phyloP scores from a whole-genome alignment of 352 stramenopile genomes.

The Pythium grandisporangium region DNA sequence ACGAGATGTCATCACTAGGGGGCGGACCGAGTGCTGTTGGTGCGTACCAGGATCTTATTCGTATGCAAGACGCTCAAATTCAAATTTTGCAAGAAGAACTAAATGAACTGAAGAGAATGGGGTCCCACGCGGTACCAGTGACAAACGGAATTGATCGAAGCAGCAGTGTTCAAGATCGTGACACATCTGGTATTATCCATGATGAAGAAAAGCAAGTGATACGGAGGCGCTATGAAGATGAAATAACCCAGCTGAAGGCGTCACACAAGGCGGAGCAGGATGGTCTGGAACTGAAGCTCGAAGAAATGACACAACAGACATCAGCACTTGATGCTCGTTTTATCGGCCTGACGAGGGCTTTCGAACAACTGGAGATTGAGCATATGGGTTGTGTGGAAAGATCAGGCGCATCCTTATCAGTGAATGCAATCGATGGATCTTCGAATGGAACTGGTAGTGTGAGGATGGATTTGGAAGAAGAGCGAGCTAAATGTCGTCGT shows the following conservation, averaged over 20 bases:
- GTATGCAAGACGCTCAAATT: slow-evolving; percentile 72
- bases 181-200: slow-evolving; percentile 1
- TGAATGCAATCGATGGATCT: neutral
- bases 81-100: slow-evolving; percentile 35
- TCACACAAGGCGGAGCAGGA: slow-evolving; percentile 18
- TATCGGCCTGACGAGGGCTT: slow-evolving; percentile 33
- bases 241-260: slow-evolving; percentile 2
- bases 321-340: slow-evolving; percentile 29
- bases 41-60: slow-evolving; percentile 74
- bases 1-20: neutral
- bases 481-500: slow-evolving; percentile 11
- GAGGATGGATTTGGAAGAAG: slow-evolving; percentile 23
- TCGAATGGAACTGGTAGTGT: slow-evolving; percentile 5
- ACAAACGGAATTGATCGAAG: neutral
- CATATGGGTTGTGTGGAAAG: slow-evolving; percentile 13
- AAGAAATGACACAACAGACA: slow-evolving; percentile 14
- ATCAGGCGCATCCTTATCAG: neutral
- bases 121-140: neutral
- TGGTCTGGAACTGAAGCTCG: slow-evolving; percentile 20
- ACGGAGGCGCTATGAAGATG: neutral
- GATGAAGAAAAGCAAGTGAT: slow-evolving; percentile 1
- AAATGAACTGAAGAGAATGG: slow-evolving; percentile 6
- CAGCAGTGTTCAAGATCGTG: neutral
- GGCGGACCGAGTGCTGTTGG: slow-evolving; percentile 18
- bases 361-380: slow-evolving; percentile 41